Evolutionary conservation across 73 alveolate species (phyloP).

Genomic region (Paramecium primaurelia): DNA sequence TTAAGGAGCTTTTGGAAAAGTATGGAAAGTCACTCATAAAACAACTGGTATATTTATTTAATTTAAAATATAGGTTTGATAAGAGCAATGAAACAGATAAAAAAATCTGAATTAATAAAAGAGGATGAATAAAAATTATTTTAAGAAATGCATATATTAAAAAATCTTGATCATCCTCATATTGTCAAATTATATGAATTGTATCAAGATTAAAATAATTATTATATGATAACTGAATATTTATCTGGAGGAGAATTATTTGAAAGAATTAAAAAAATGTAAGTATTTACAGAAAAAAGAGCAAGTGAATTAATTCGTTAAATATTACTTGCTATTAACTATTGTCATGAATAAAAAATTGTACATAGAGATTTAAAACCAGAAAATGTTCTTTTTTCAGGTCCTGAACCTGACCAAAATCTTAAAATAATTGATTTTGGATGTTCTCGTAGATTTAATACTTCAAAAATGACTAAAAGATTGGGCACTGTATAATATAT

Average conservation of each 20-base stretch:
- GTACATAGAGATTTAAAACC: conserved; percentile 70
- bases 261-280: conserved; percentile 65
- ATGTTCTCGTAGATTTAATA: conserved; percentile 56
- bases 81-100: conserved; percentile 90
- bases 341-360: conserved; percentile 69
- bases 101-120: conserved; percentile 66
- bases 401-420: conserved; percentile 57
- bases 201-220: conserved; percentile 78
- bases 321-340: conserved; percentile 68
- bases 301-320: conserved; percentile 68
- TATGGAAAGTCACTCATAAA: conserved; percentile 43
- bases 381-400: conserved; percentile 65
- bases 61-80: conserved; percentile 17
- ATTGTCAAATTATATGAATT: conserved; percentile 85
- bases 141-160: conserved; percentile 77
- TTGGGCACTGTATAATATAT: conserved; percentile 21
- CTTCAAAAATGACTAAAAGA: conserved; percentile 59
- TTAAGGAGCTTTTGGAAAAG: conserved; percentile 41
- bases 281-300: conserved; percentile 60
- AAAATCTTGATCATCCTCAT: conserved; percentile 89
- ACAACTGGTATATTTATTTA: background rate
- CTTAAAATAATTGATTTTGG: conserved; percentile 74
- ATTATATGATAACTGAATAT: conserved; percentile 80
- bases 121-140: conserved; percentile 57
- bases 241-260: conserved; percentile 68